Evolutionary conservation across 768 basidiomycete genomes (phyloP).

Genomic region (Paxillus rubicundulus): DNA sequence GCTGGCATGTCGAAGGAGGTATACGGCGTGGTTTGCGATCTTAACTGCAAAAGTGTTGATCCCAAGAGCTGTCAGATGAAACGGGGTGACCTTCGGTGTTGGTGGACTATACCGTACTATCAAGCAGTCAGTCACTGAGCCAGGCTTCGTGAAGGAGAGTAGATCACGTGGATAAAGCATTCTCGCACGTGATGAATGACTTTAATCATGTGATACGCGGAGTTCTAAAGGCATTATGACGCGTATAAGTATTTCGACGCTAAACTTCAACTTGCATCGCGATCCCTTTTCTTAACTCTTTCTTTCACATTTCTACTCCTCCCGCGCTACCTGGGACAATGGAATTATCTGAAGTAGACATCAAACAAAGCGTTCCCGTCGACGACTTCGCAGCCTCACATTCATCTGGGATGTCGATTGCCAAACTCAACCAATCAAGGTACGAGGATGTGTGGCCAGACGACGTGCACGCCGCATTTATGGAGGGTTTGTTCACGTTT

Average conservation of each 20-base stretch:
- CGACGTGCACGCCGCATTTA: conserved; percentile 35
- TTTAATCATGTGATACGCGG: conserved; percentile 32
- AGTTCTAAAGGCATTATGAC: conserved; percentile 19
- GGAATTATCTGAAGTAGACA: conserved; percentile 17
- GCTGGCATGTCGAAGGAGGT: conserved; percentile 13
- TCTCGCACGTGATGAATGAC: conserved; percentile 24
- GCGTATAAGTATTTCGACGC: conserved; percentile 13
- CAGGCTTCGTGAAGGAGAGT: too few relatives aligned
- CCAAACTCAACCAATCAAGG: conserved; percentile 29
- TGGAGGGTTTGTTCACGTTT: conserved; percentile 30
- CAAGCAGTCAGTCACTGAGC: too few relatives aligned
- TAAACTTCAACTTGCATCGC: not conserved
- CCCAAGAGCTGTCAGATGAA: not conserved
- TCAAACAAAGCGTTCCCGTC: conserved; percentile 12
- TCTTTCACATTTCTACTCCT: not conserved
- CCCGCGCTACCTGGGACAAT: conserved; percentile 20
- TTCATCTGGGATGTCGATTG: not conserved
- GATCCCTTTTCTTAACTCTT: conserved; percentile 4
- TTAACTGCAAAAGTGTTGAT: not conserved
- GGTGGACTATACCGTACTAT: too few relatives aligned
- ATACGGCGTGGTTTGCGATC: too few relatives aligned
- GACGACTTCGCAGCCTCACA: conserved; percentile 7
- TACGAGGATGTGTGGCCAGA: conserved; percentile 35
- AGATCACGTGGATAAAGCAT: not conserved
- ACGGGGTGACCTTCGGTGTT: too few relatives aligned